phyloP scores from a whole-genome alignment of 805 yeast species.

The Lachancea lanzarotensis region DNA sequence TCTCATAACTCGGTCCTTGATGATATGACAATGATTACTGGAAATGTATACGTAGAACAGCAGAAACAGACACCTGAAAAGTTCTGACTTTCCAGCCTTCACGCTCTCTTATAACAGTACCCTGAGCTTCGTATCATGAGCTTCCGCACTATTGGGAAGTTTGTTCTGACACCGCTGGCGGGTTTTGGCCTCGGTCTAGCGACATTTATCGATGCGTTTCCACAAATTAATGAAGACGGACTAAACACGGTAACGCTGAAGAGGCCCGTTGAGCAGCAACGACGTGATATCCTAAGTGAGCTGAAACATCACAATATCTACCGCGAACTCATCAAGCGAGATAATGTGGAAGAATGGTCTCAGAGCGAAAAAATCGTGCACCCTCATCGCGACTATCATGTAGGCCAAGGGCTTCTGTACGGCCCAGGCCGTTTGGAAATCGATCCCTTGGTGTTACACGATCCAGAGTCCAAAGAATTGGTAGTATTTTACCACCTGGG shows the following conservation, averaged over 20 bases:
- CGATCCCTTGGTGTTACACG: conserved; percentile 64
- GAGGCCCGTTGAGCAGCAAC: conserved; percentile 26
- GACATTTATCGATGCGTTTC: conserved; percentile 31
- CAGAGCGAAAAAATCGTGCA: conserved; percentile 47
- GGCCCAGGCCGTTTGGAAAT: conserved; percentile 64
- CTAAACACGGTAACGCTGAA: conserved; percentile 11
- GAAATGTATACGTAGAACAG: too few species aligned
- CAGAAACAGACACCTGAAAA: background rate
- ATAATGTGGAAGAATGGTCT: conserved; percentile 14
- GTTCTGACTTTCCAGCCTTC: too few species aligned
- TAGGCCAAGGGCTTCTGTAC: conserved; percentile 63
- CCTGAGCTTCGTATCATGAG: conserved; percentile 1
- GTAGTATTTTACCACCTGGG: conserved; percentile 71
- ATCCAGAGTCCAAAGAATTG: conserved; percentile 45
- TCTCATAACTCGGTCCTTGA: too few species aligned
- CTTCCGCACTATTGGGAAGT: conserved; percentile 8
- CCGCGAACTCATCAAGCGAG: conserved; percentile 17
- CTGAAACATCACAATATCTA: conserved; percentile 14
- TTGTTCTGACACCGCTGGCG: conserved; percentile 22
- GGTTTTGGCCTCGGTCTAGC: conserved; percentile 28
- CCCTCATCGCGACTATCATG: conserved; percentile 56
- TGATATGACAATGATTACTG: too few species aligned
- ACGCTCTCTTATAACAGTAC: too few species aligned
- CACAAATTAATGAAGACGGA: conserved; percentile 20
- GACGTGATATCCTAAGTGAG: conserved; percentile 23